Conservation (phyloP, 208 protist genomes). For the Blastocrithidia nonstop region DNA sequence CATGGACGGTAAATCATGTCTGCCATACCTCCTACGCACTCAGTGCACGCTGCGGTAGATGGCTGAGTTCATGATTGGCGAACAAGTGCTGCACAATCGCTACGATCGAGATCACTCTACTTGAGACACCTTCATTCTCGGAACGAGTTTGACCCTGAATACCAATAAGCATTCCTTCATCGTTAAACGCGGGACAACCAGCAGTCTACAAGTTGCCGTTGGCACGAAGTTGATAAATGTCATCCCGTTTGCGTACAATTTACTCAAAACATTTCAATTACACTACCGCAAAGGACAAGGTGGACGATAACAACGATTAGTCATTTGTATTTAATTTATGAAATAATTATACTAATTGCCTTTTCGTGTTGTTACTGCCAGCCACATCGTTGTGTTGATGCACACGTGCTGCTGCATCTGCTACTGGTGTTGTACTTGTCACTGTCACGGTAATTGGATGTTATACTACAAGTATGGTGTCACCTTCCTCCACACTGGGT, state of each 20-base stretch:
- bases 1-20: constrained; percentile 71
- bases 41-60: constrained; percentile 30
- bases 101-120: constrained; percentile 60
- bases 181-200: constrained; percentile 83
- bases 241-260: constrained; percentile 49
- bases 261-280: constrained; percentile 88
- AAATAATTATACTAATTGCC: background rate
- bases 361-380: background rate
- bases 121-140: constrained; percentile 58
- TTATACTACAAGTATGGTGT: constrained; percentile 75
- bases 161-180: constrained; percentile 62
- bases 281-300: constrained; percentile 19
- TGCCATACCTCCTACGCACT: constrained; percentile 74
- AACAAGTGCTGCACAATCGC: constrained; percentile 85
- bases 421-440: background rate
- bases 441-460: constrained; percentile 34
- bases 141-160: constrained; percentile 64
- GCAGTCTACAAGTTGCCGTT: constrained; percentile 37
- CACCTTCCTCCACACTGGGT: constrained; percentile 59
- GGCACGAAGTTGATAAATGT: constrained; percentile 63
- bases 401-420: background rate
- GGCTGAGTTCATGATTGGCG: constrained; percentile 56
- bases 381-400: background rate
- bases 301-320: too few species aligned
- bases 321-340: too few species aligned